Evolutionary conservation across 1,139 yeast genomes (phyloP).

Genomic region (Kluyveromyces sp.): DNA sequence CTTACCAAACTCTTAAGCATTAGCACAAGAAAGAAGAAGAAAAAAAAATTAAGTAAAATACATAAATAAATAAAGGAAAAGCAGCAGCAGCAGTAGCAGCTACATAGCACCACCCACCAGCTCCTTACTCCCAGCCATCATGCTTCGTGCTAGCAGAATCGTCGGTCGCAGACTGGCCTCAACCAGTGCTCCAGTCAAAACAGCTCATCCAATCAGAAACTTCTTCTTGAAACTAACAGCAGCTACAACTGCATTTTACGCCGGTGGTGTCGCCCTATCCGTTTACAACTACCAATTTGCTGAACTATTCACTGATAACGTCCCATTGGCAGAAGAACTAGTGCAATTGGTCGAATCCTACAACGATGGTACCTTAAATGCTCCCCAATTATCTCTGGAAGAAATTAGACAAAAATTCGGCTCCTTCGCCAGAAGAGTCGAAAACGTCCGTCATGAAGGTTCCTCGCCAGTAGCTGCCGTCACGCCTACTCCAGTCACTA

Average conservation of each 20-base stretch:
- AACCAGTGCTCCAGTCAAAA: constrained; percentile 10
- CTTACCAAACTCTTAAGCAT: no score
- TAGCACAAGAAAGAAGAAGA: no score
- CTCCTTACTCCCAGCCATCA: neutral
- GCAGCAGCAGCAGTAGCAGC: no score
- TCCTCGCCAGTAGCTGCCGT: constrained; percentile 5
- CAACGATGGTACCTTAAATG: constrained; percentile 20
- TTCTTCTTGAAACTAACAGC: constrained; percentile 32
- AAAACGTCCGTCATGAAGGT: constrained; percentile 36
- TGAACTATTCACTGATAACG: constrained; percentile 47
- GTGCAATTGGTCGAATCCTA: constrained; percentile 42
- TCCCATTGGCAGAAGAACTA: constrained; percentile 52
- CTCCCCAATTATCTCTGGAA: constrained; percentile 24
- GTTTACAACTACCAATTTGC: constrained; percentile 38
- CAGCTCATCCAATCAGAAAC: constrained; percentile 28
- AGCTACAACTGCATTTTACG: constrained; percentile 34
- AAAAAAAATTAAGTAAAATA: no score
- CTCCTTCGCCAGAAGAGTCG: constrained; percentile 32
- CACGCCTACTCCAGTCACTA: neutral
- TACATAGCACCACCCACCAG: no score
- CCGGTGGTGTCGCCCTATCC: constrained; percentile 39
- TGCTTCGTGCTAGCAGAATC: neutral
- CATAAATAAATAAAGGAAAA: no score
- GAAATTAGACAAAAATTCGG: constrained; percentile 34
- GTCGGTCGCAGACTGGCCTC: constrained; percentile 4